Evolutionary conservation across 2,329 filamentous ascomycete genomes (phyloP).

Genomic region (Fusarium subglutinans): DNA sequence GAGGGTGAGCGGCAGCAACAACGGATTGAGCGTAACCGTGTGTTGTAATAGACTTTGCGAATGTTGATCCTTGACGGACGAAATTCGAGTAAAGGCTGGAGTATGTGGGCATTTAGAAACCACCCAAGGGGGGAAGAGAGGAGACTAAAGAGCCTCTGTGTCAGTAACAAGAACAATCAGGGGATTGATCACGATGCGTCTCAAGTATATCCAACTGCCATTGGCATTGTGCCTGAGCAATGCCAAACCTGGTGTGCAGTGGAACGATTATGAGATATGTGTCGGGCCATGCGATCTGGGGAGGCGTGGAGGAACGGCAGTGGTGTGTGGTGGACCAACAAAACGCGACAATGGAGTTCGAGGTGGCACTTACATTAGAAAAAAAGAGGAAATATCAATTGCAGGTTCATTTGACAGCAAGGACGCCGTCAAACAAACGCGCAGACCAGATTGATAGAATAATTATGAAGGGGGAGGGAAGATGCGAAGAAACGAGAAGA

Average conservation of each 20-base stretch:
- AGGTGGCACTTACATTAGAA: constrained; percentile 66
- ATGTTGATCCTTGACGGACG: constrained; percentile 90
- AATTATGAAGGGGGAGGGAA: constrained; percentile 30
- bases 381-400: constrained; percentile 67
- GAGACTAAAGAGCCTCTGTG: constrained; percentile 51
- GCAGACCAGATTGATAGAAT: constrained; percentile 57
- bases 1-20: constrained; percentile 88
- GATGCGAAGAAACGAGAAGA: constrained; percentile 35
- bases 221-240: constrained; percentile 35
- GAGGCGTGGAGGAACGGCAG: constrained; percentile 24
- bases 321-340: constrained; percentile 38
- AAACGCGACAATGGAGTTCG: background rate
- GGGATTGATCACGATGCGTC: background rate
- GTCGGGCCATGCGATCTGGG: constrained; percentile 41
- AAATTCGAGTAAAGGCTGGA: constrained; percentile 78
- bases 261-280: constrained; percentile 43
- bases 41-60: constrained; percentile 91
- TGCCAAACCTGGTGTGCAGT: constrained; percentile 28
- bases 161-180: constrained; percentile 38
- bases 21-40: constrained; percentile 98
- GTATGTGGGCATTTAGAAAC: constrained; percentile 89
- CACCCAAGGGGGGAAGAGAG: constrained; percentile 66
- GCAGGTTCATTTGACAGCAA: constrained; percentile 99
- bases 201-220: constrained; percentile 5
- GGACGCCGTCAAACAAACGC: constrained; percentile 90